A percentile compares a stretch with the other conserved stretches of the same genome.
These are phyloP conservation scores for Eimeria tenella DNA, from an alignment of 169 alveolate genomes.

Conservation along the genomic window DNA sequence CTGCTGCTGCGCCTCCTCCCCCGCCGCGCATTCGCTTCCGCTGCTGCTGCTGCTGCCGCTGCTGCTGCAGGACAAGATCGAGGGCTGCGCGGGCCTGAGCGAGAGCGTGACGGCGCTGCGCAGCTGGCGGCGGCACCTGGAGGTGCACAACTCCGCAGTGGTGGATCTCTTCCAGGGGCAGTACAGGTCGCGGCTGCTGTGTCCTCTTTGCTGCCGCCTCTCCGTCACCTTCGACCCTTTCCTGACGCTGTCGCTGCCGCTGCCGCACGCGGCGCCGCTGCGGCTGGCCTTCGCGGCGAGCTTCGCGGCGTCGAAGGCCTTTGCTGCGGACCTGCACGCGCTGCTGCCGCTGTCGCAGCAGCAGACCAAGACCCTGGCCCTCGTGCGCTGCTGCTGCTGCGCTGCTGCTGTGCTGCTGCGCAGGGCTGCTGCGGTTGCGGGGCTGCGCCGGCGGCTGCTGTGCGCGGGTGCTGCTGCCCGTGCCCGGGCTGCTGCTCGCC, in stretches of 20 bases:
- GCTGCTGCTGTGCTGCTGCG: too few relatives aligned
- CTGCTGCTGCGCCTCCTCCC: too few relatives aligned
- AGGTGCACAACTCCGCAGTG: constrained; percentile 90
- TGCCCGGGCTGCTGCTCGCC: too few relatives aligned
- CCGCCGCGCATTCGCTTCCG: too few relatives aligned
- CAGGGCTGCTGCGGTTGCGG: too few relatives aligned
- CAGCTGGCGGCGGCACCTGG: constrained; percentile 89
- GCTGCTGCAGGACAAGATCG: constrained; percentile 37
- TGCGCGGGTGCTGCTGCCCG: too few relatives aligned
- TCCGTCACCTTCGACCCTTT: constrained; percentile 94
- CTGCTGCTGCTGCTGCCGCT: too few relatives aligned
- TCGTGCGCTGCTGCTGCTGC: not conserved
- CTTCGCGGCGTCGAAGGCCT: constrained; percentile 11
- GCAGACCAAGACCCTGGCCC: constrained; percentile 10
- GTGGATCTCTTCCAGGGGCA: constrained; percentile 94
- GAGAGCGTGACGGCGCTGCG: constrained; percentile 86
- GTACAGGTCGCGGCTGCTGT: constrained; percentile 89
- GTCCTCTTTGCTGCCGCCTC: constrained; percentile 87
- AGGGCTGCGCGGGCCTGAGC: constrained; percentile 82
- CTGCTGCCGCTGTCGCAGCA: constrained; percentile 15
- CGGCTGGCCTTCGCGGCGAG: constrained; percentile 19
- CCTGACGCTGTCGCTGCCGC: constrained; percentile 91
- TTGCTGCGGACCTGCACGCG: constrained; percentile 14
- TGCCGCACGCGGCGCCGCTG: constrained; percentile 83
- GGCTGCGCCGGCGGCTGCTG: too few relatives aligned